Conservation (phyloP, 768 basidiomycete species). For the Tephrocybe sp. region DNA sequence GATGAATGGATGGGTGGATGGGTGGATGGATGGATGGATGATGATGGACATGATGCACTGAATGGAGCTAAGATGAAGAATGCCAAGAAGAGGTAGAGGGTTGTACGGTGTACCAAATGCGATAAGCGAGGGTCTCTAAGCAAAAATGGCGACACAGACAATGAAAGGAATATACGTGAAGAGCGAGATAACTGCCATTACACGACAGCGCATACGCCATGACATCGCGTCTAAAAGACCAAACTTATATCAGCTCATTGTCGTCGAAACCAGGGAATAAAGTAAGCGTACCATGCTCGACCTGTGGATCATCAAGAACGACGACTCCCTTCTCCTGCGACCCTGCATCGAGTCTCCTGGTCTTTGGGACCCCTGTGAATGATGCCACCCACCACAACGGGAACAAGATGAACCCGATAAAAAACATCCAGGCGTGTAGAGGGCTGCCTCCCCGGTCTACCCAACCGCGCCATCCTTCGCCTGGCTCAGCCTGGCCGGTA, state of each 20-base stretch:
- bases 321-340: constrained; percentile 66
- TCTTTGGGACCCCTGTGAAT: constrained; percentile 53
- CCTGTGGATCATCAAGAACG: constrained; percentile 73
- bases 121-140: constrained; percentile 6
- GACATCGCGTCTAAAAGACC: constrained; percentile 56
- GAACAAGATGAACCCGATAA: constrained; percentile 64
- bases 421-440: constrained; percentile 75
- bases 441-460: constrained; percentile 55
- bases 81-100: neutral
- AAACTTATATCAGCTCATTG: neutral
- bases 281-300: constrained; percentile 63
- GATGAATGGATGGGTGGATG: neutral
- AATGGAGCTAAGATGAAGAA: neutral
- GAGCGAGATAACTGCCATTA: constrained; percentile 65
- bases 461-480: constrained; percentile 34
- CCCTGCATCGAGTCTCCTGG: constrained; percentile 56
- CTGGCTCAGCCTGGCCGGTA: constrained; percentile 26
- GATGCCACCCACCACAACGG: constrained; percentile 65
- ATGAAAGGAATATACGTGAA: constrained; percentile 81
- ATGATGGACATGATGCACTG: neutral
- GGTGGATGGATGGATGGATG: constrained; percentile 6
- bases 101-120: neutral
- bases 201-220: constrained; percentile 74
- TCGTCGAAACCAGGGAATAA: neutral
- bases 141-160: constrained; percentile 67